Evolutionary conservation across 2,329 filamentous ascomycete species (phyloP).

Genomic region (Tolypocladium paradoxum): DNA sequence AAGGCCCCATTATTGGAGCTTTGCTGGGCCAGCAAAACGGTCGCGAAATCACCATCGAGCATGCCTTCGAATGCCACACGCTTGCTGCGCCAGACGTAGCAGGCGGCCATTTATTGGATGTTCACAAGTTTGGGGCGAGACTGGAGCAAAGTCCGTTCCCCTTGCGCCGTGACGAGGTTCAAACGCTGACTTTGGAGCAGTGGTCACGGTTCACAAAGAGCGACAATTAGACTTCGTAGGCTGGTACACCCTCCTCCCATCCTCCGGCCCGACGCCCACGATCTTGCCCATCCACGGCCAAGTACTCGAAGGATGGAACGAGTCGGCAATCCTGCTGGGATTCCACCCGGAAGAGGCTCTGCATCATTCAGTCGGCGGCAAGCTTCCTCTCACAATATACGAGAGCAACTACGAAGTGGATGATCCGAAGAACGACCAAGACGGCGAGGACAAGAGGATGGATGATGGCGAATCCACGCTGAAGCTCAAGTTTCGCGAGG

Average conservation of each 20-base stretch:
- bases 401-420: constrained; percentile 74
- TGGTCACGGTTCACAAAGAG: constrained; percentile 79
- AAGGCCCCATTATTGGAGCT: constrained; percentile 71
- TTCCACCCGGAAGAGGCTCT: constrained; percentile 62
- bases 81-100: constrained; percentile 30
- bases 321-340: constrained; percentile 76
- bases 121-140: constrained; percentile 63
- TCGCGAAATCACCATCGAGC: constrained; percentile 80
- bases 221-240: constrained; percentile 79
- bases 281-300: constrained; percentile 69
- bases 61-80: constrained; percentile 76
- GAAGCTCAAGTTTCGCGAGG: constrained; percentile 66
- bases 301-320: constrained; percentile 64
- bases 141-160: constrained; percentile 64
- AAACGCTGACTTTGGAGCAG: constrained; percentile 30
- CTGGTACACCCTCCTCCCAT: constrained; percentile 75
- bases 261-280: constrained; percentile 57
- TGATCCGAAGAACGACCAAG: constrained; percentile 33
- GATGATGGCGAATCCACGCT: constrained; percentile 49
- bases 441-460: constrained; percentile 60
- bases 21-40: constrained; percentile 89
- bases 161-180: not conserved
- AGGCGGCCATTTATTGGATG: constrained; percentile 52
- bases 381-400: constrained; percentile 82
- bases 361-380: constrained; percentile 54